These are phyloP conservation scores for Grosmannia penicillata DNA, from an alignment of 2,329 filamentous ascomycete genomes.

Conservation along the genomic window DNA sequence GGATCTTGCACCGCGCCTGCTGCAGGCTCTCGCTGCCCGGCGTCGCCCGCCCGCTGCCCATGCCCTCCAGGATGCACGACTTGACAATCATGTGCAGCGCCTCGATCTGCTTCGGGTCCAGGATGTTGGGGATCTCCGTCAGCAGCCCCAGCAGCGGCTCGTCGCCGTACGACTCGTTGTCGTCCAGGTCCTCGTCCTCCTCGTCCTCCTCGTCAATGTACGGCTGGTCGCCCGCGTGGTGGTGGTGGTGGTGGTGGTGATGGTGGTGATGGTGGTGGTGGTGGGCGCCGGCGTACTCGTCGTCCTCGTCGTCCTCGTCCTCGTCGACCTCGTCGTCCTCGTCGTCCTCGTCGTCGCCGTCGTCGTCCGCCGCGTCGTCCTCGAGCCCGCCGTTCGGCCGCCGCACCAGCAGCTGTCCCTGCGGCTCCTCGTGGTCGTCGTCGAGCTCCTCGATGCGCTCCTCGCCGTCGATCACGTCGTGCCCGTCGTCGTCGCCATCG, in stretches of 20 bases:
- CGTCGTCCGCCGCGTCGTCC: slow-evolving; percentile 14
- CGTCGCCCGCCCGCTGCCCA: slow-evolving; percentile 52
- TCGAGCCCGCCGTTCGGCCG: too few relatives aligned
- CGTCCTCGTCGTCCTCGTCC: slow-evolving; percentile 11
- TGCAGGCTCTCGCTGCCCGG: slow-evolving; percentile 67
- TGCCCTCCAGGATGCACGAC: slow-evolving; percentile 77
- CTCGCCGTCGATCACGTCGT: background rate
- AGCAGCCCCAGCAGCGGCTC: slow-evolving; percentile 70
- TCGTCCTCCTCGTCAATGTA: slow-evolving; percentile 19
- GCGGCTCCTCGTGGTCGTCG: slow-evolving; percentile 19
- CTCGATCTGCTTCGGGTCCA: slow-evolving; percentile 90
- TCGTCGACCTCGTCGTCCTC: slow-evolving; percentile 19
- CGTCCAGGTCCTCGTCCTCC: slow-evolving; percentile 50
- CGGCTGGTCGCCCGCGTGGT: slow-evolving; percentile 11
- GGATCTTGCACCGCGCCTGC: slow-evolving; percentile 75
- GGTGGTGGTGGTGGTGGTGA: slow-evolving; percentile 19
- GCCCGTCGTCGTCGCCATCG: background rate
- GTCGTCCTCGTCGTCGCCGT: slow-evolving; percentile 21
- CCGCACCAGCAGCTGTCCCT: too few relatives aligned
- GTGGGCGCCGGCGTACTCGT: slow-evolving; percentile 14
- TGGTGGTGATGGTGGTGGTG: slow-evolving; percentile 22
- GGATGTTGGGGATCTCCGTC: slow-evolving; percentile 85
- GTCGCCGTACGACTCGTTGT: slow-evolving; percentile 67
- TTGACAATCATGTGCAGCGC: slow-evolving; percentile 96
- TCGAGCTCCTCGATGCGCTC: background rate